These are phyloP conservation scores for Eimeria sp. DNA, from an alignment of 169 alveolate genomes.

Conservation along the genomic window DNA sequence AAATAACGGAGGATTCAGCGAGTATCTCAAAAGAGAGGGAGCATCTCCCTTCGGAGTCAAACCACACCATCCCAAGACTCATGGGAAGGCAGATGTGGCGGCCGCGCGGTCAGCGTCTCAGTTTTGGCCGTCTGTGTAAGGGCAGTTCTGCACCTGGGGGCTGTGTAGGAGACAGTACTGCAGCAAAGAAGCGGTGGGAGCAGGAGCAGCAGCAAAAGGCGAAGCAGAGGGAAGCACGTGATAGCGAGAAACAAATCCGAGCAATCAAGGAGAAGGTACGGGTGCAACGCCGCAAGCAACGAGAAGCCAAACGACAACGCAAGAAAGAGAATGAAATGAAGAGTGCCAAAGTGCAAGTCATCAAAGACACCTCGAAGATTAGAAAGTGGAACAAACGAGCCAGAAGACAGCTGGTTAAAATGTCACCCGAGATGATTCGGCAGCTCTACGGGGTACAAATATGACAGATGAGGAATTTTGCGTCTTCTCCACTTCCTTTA, in stretches of 20 bases:
- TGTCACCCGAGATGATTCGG: constrained; percentile 81
- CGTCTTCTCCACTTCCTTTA: neutral
- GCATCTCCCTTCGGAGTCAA: neutral
- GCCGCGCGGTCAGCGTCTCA: constrained; percentile 59
- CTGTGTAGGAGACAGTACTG: constrained; percentile 34
- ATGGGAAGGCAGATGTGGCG: constrained; percentile 77
- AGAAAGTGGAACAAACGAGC: constrained; percentile 76
- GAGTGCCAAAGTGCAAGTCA: constrained; percentile 72
- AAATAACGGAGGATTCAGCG: neutral
- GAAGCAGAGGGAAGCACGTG: constrained; percentile 19
- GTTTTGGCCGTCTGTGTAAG: constrained; percentile 78
- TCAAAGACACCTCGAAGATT: constrained; percentile 65
- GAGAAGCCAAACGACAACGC: constrained; percentile 73
- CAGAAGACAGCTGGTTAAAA: constrained; percentile 77
- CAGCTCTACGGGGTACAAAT: constrained; percentile 72
- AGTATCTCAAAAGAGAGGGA: neutral
- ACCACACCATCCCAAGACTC: constrained; percentile 8
- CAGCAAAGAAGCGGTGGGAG: constrained; percentile 64
- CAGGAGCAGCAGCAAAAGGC: constrained; percentile 55
- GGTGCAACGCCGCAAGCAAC: constrained; percentile 51
- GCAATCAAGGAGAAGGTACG: constrained; percentile 39
- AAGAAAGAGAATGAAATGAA: constrained; percentile 79
- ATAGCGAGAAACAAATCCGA: constrained; percentile 36
- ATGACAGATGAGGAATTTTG: neutral
- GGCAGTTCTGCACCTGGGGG: constrained; percentile 46